Conservation (phyloP, 2,329 filamentous ascomycete genomes). For the Exserohilum rostratum region DNA sequence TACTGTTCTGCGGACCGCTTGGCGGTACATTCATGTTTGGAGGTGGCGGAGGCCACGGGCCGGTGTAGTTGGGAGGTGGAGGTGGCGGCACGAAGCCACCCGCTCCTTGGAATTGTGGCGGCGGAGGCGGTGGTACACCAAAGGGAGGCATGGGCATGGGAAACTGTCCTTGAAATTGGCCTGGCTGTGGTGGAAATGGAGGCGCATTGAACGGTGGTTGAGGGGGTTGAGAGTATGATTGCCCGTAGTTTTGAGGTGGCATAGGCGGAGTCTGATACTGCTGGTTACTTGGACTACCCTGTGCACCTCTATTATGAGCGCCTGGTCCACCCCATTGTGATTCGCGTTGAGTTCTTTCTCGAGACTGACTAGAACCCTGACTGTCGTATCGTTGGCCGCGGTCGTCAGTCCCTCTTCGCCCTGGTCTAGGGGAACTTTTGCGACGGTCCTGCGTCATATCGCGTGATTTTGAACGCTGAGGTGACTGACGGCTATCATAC, state of each 20-base stretch:
- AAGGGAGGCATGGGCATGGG: conserved; percentile 25
- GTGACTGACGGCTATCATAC: conserved; percentile 15
- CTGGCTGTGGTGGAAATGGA: conserved; percentile 26
- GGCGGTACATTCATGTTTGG: conserved; percentile 23
- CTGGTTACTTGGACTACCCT: conserved; percentile 8
- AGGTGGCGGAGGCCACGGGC: conserved; percentile 28
- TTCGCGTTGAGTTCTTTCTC: conserved; percentile 14
- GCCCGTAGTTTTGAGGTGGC: conserved; percentile 9
- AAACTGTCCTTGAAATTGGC: conserved; percentile 27
- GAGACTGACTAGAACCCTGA: conserved; percentile 10
- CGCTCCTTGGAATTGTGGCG: conserved; percentile 25
- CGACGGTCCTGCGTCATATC: conserved; percentile 19
- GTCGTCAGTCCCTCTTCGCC: conserved; percentile 10
- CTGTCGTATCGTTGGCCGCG: conserved; percentile 17
- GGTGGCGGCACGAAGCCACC: conserved; percentile 29
- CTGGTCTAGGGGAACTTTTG: conserved; percentile 16
- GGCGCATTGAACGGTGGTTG: conserved; percentile 26
- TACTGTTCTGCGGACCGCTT: conserved; percentile 14
- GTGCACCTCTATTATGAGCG: conserved; percentile 4
- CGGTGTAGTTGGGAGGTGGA: conserved; percentile 33
- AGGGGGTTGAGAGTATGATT: conserved; percentile 16
- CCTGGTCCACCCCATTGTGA: conserved; percentile 17
- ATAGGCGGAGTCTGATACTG: conserved; percentile 14
- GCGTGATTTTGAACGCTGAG: conserved; percentile 20
- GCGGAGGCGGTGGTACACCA: conserved; percentile 27